These are phyloP conservation scores for Combretum micranthum DNA, from an alignment of 345 rosid genomes.

Conservation along the genomic window DNA sequence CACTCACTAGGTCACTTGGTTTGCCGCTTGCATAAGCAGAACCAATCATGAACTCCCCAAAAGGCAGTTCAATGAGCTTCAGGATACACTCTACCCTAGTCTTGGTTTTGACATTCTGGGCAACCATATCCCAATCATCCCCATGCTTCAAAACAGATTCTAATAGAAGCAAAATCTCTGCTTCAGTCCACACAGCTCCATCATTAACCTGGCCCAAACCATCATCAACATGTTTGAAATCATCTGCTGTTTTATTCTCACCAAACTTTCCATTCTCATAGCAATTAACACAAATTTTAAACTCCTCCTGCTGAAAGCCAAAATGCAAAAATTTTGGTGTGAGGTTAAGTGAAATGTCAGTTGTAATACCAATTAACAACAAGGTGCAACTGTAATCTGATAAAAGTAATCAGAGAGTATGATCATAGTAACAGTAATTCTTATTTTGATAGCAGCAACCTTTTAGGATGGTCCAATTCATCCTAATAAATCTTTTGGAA, in stretches of 20 bases:
- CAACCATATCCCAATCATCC: slow-evolving; percentile 91
- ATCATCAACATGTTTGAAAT: slow-evolving; percentile 43
- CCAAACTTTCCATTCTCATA: slow-evolving; percentile 49
- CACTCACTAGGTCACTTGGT: slow-evolving; percentile 15
- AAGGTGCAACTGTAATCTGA: not conserved
- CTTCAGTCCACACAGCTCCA: slow-evolving; percentile 74
- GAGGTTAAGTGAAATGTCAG: not conserved
- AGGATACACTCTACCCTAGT: slow-evolving; percentile 70
- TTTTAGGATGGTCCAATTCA: too few species aligned
- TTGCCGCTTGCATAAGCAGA: slow-evolving; percentile 33
- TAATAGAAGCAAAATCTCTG: slow-evolving; percentile 66
- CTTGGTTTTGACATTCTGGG: slow-evolving; percentile 67
- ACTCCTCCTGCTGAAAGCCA: slow-evolving; percentile 32
- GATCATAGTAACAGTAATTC: not conserved
- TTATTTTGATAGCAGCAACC: not conserved
- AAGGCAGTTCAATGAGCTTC: slow-evolving; percentile 83
- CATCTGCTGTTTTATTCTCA: slow-evolving; percentile 48
- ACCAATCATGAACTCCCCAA: slow-evolving; percentile 59
- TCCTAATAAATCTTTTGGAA: too few species aligned
- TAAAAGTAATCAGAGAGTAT: not conserved
- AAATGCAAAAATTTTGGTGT: not conserved
- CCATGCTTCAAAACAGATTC: slow-evolving; percentile 79
- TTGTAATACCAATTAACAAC: not conserved
- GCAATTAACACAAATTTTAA: slow-evolving; percentile 55
- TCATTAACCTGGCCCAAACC: slow-evolving; percentile 7